A percentile compares a stretch with the other conserved stretches of the same genome.
Conservation (phyloP, 495 filamentous ascomycete species). For the Penicillium pancosmium region DNA sequence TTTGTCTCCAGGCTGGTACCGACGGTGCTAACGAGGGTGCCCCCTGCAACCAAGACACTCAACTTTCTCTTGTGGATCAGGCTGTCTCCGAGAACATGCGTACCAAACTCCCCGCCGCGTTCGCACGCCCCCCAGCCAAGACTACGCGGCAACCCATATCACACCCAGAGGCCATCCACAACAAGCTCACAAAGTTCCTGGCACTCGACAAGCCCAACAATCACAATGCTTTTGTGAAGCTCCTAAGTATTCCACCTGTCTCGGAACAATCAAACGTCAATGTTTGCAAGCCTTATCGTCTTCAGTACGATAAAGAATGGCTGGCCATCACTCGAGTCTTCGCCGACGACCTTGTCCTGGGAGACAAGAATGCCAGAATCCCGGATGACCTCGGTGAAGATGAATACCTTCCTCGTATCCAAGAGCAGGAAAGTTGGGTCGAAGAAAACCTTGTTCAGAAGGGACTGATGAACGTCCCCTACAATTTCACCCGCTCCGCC, state of each 20-base stretch:
- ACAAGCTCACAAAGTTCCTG: conserved; percentile 79
- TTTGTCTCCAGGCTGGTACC: neutral
- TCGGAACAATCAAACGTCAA: conserved; percentile 24
- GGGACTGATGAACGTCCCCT: conserved; percentile 65
- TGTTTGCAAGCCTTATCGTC: conserved; percentile 37
- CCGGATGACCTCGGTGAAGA: conserved; percentile 63
- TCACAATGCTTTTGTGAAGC: conserved; percentile 74
- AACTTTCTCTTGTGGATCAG: conserved; percentile 6
- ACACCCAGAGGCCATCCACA: conserved; percentile 59
- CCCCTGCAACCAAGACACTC: neutral
- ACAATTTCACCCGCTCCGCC: conserved; percentile 77
- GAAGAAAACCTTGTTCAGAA: conserved; percentile 66
- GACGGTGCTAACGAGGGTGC: conserved; percentile 6
- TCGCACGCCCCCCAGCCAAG: conserved; percentile 40
- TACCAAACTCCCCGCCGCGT: conserved; percentile 67
- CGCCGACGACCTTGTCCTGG: conserved; percentile 60
- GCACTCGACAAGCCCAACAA: conserved; percentile 84
- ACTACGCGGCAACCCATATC: conserved; percentile 38
- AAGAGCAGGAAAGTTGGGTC: conserved; percentile 71
- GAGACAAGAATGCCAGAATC: conserved; percentile 49
- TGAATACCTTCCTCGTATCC: conserved; percentile 64
- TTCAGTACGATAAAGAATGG: conserved; percentile 93
- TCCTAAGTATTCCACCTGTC: conserved; percentile 61
- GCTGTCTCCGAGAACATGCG: conserved; percentile 61
- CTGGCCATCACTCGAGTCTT: conserved; percentile 88